Percentiles rank a stretch among this genome's conserved stretches.
Evolutionary conservation across 257 asterid genomes (phyloP).

Genomic region (Scutellaria barbata): DNA sequence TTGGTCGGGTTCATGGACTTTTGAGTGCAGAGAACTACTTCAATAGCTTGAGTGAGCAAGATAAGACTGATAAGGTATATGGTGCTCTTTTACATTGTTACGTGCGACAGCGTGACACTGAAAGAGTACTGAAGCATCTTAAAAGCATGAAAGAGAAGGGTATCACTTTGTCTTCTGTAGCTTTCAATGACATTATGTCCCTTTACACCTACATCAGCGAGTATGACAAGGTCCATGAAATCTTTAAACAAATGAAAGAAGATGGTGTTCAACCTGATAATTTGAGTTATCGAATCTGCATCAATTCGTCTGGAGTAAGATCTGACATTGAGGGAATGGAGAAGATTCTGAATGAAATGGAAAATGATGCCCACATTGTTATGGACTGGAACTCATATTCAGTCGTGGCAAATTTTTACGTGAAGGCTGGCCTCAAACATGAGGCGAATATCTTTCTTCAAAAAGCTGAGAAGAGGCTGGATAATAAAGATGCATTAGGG

Average conservation of each 20-base stretch:
- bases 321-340: conserved; percentile 74
- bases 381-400: conserved; percentile 84
- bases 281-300: conserved; percentile 78
- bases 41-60: conserved; percentile 58
- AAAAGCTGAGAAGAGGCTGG: conserved; percentile 67
- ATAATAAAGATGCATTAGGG: conserved; percentile 54
- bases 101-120: conserved; percentile 60
- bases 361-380: conserved; percentile 47
- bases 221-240: conserved; percentile 56
- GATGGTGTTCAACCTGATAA: conserved; percentile 64
- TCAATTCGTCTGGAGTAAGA: conserved; percentile 70
- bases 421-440: conserved; percentile 52
- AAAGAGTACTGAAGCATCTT: conserved; percentile 57
- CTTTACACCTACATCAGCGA: conserved; percentile 55
- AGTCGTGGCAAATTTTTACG: conserved; percentile 65
- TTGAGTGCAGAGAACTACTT: conserved; percentile 71
- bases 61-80: conserved; percentile 62
- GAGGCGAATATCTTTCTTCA: conserved; percentile 63
- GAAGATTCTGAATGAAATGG: conserved; percentile 70
- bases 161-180: conserved; percentile 51
- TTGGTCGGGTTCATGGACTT: conserved; percentile 76
- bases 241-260: conserved; percentile 59
- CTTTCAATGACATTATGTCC: conserved; percentile 74
- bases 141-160: conserved; percentile 68
- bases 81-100: conserved; percentile 94